phyloP scores from a whole-genome alignment of 306 rosid genomes.

The Acmispon strigosus region DNA sequence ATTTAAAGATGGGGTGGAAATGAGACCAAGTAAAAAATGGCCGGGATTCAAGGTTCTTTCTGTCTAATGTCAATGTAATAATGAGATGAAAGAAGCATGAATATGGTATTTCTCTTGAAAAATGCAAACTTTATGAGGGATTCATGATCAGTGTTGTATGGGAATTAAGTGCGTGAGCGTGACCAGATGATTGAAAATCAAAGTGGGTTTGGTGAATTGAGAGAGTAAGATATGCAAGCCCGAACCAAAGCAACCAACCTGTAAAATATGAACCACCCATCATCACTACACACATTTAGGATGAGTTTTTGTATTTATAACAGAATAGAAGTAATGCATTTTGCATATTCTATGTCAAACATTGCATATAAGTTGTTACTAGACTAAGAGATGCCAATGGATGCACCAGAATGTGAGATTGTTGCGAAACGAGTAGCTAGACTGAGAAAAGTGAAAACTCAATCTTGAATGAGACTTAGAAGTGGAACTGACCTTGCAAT shows the following conservation, averaged over 20 bases:
- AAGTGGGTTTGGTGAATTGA: background rate
- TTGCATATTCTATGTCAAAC: background rate
- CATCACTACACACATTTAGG: background rate
- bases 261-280: constrained; percentile 22
- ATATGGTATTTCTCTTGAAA: background rate
- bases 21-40: background rate
- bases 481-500: background rate
- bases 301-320: background rate
- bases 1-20: background rate
- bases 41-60: background rate
- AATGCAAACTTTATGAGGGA: constrained; percentile 1
- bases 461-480: background rate
- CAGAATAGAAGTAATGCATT: background rate
- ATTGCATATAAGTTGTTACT: background rate
- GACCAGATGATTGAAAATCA: background rate
- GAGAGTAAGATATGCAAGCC: constrained; percentile 8
- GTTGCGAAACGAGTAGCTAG: background rate
- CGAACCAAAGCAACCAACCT: constrained; percentile 20
- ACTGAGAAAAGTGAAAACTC: background rate
- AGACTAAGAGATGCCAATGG: background rate
- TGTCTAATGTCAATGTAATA: background rate
- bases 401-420: background rate
- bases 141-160: background rate
- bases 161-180: no score
- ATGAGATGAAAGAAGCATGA: constrained; percentile 16